Percentiles rank a stretch among this genome's conserved stretches.
phyloP scores from a whole-genome alignment of 345 rosid species.

The Orychophragmus violaceus region DNA sequence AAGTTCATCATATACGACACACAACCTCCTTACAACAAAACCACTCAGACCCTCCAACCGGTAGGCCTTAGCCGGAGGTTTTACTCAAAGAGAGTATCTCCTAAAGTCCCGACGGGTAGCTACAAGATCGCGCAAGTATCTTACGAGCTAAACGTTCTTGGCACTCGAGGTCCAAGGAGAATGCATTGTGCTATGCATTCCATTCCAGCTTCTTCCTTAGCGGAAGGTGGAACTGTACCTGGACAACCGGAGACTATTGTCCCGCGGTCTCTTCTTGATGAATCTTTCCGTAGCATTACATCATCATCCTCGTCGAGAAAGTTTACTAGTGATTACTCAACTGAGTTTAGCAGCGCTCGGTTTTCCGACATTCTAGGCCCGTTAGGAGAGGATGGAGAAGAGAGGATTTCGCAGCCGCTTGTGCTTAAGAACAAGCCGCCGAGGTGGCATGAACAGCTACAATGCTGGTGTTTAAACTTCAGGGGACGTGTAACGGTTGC shows the following conservation, averaged over 20 bases:
- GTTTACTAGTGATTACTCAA: slow-evolving; percentile 46
- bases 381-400: slow-evolving; percentile 53
- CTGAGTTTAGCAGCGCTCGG: slow-evolving; percentile 75
- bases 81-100: slow-evolving; percentile 77
- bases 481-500: slow-evolving; percentile 94
- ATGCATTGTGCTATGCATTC: slow-evolving; percentile 89
- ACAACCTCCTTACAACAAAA: slow-evolving; percentile 72
- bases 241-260: slow-evolving; percentile 74
- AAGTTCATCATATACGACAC: slow-evolving; percentile 84
- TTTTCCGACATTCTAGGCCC: slow-evolving; percentile 72
- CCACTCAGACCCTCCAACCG: slow-evolving; percentile 50
- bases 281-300: slow-evolving; percentile 73
- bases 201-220: slow-evolving; percentile 66
- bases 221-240: slow-evolving; percentile 70
- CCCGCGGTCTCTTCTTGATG: slow-evolving; percentile 62
- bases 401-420: slow-evolving; percentile 43
- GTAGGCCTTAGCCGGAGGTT: slow-evolving; percentile 72
- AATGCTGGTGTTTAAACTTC: slow-evolving; percentile 95
- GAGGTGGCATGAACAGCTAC: slow-evolving; percentile 95
- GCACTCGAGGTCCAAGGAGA: slow-evolving; percentile 90
- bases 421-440: slow-evolving; percentile 82
- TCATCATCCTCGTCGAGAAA: slow-evolving; percentile 49
- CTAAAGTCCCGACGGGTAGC: slow-evolving; percentile 85
- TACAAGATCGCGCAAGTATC: slow-evolving; percentile 79
- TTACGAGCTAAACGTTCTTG: slow-evolving; percentile 85